Evolutionary conservation across 352 stramenopile species (phyloP).

Genomic region (Phytophthora ramorum): DNA sequence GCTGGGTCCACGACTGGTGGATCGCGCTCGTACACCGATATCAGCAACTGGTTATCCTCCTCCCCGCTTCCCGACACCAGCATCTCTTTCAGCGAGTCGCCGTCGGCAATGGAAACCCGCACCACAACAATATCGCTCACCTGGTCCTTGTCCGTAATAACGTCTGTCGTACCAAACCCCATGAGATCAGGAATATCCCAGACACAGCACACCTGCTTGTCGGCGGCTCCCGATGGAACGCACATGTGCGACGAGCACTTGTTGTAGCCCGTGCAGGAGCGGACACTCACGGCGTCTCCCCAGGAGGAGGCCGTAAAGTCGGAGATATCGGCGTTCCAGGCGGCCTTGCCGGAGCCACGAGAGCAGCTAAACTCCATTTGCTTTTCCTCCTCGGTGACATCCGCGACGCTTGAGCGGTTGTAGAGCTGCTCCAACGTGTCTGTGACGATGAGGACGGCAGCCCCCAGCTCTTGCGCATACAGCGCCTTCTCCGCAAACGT

Average conservation of each 20-base stretch:
- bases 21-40: conserved; percentile 76
- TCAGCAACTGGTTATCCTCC: conserved; percentile 35
- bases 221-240: conserved; percentile 56
- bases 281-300: conserved; percentile 46
- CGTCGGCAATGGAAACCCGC: conserved; percentile 70
- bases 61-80: conserved; percentile 30
- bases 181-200: conserved; percentile 84
- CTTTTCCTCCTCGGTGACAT: conserved; percentile 41
- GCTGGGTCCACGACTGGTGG: conserved; percentile 65
- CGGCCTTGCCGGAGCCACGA: conserved; percentile 48
- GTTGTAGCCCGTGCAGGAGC: conserved; percentile 46
- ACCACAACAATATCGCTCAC: conserved; percentile 73
- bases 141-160: conserved; percentile 43
- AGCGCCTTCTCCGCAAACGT: conserved; percentile 80
- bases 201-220: conserved; percentile 74
- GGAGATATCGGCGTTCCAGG: conserved; percentile 35
- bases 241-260: conserved; percentile 69
- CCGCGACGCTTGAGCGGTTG: conserved; percentile 50
- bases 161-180: conserved; percentile 51
- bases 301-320: conserved; percentile 39
- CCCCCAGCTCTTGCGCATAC: conserved; percentile 72
- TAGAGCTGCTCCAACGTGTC: conserved; percentile 79
- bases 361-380: conserved; percentile 70
- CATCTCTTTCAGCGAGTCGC: conserved; percentile 57
- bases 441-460: conserved; percentile 72